Base-by-base conservation (phyloP, 2,329 filamentous ascomycete genomes). In the Claviceps sp. region DNA sequence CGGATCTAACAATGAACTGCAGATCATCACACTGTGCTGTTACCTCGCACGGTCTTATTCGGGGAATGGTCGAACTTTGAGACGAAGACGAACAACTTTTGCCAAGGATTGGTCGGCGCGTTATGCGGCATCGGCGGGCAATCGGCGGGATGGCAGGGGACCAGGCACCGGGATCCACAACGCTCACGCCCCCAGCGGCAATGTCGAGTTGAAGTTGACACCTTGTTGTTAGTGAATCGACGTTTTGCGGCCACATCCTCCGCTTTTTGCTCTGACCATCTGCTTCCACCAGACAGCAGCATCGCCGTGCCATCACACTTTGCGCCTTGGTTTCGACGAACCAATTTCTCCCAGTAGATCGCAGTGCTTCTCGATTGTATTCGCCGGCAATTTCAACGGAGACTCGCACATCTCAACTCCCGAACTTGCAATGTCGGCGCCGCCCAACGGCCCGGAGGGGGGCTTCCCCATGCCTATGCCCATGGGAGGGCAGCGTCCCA, bases 401-500 rank as follows among this genome's bases (percentile, higher is more conserved):
- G 30, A 34, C 8, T 11, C 36, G 20, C 26, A 20, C 40, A 48
- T 43, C 38, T 18, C 9, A 34, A 37, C 50, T 16, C 42, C 14
- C 8, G 7, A 4, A 54, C 36, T 52, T 52, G 53, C 49, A 22
- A 67, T 67, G 63, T 59, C 65, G 41, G 44, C 59, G 49, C 62
- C 61, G 49, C 59, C 58, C 16, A 56, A 54, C 34, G 42, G 53
- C 30, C 56, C 22, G 57, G 60, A 56, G 57, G 56, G 54, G 55
- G 60, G 61, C 62, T 60, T 49, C 56, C 61, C 50, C 60, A 61
- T 49, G 57, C 61, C 50, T 52, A 57, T 54, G 51, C 53, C 53
- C 26, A 30, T 61, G 60, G 48, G 62, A 57, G 59, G 57, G 7
- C 71, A 72, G 58, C 73, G 70, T 66, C 88, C 88, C 37, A 81